phyloP scores from a whole-genome alignment of 768 basidiomycete species.

The Crassisporium funariophilum region DNA sequence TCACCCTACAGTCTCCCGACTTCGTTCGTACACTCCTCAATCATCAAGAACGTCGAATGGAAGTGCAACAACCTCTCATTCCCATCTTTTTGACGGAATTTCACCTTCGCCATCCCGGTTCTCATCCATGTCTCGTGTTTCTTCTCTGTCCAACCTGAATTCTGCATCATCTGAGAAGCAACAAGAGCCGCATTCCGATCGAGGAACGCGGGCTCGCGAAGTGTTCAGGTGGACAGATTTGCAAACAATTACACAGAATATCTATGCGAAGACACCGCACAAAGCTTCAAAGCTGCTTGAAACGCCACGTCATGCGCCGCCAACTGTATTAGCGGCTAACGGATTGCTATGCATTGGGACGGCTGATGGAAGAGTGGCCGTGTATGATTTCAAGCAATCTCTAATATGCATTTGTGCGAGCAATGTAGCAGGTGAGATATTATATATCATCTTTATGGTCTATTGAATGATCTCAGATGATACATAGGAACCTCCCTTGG shows the following conservation, averaged over 20 bases:
- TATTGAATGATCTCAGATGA: constrained; percentile 7
- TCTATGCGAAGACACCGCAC: constrained; percentile 54
- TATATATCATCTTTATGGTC: constrained; percentile 10
- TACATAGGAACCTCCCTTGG: constrained; percentile 62
- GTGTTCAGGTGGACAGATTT: constrained; percentile 80
- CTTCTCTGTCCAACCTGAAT: constrained; percentile 58
- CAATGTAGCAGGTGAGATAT: constrained; percentile 67
- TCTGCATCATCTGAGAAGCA: constrained; percentile 28
- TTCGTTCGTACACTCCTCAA: constrained; percentile 67
- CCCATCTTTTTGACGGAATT: constrained; percentile 42
- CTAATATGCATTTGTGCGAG: constrained; percentile 78
- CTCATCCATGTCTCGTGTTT: constrained; percentile 69
- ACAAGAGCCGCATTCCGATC: constrained; percentile 17
- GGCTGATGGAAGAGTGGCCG: constrained; percentile 70
- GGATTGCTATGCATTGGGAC: constrained; percentile 92
- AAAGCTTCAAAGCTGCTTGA: constrained; percentile 69
- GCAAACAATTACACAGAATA: constrained; percentile 54
- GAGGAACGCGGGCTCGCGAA: constrained; percentile 41
- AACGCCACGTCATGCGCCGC: constrained; percentile 56
- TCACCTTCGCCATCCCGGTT: constrained; percentile 67
- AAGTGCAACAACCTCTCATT: constrained; percentile 44
- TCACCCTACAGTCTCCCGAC: constrained; percentile 76
- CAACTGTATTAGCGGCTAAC: constrained; percentile 82
- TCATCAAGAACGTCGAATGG: constrained; percentile 44
- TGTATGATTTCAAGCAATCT: constrained; percentile 91